Conservation (phyloP, 305 asterid genomes). For the Fraxinus platypoda region DNA sequence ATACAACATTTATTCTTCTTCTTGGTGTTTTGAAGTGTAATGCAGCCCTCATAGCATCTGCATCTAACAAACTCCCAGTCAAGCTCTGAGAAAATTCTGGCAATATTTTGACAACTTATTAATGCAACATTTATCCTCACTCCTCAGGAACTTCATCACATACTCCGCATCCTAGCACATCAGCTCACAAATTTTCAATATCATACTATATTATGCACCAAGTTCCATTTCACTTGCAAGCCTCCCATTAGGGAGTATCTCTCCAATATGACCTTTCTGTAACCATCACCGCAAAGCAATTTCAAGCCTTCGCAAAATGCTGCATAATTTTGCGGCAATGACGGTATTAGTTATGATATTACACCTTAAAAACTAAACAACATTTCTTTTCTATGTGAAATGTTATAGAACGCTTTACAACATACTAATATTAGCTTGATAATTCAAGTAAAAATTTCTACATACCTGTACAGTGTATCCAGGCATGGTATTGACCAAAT, state of each 20-base stretch:
- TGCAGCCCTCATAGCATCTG: background rate
- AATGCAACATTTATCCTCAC: background rate
- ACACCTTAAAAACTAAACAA: background rate
- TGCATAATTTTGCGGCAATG: background rate
- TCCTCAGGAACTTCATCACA: background rate
- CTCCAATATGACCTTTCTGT: background rate
- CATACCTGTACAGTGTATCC: background rate
- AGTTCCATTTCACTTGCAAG: background rate
- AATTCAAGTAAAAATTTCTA: background rate
- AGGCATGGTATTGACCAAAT: background rate
- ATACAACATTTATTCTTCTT: background rate
- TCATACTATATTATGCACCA: background rate
- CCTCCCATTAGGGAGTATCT: background rate
- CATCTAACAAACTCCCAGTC: background rate
- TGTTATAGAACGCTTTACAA: background rate
- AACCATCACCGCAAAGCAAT: background rate
- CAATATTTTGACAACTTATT: background rate
- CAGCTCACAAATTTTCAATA: background rate
- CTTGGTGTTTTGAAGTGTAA: background rate
- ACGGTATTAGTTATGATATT: background rate
- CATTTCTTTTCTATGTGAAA: background rate
- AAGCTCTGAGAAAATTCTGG: background rate
- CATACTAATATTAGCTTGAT: background rate
- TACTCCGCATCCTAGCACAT: background rate
- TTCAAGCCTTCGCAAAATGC: background rate